Evolutionary conservation across 208 protist species (phyloP).

Genomic region (Leishmania lainsoni): DNA sequence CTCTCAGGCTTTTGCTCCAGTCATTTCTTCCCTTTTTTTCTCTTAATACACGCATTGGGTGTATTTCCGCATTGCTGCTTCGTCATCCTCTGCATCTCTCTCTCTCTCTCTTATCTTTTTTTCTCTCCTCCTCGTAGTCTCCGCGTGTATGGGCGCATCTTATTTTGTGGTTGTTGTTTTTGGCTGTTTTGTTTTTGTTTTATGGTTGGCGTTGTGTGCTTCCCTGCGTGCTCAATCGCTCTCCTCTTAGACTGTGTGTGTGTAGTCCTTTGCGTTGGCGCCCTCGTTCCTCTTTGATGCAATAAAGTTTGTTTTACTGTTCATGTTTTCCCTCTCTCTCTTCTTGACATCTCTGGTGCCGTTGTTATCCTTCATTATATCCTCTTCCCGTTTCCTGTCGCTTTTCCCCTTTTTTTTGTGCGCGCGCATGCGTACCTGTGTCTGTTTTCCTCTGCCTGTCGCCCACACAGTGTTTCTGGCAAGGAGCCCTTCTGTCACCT

Average conservation of each 20-base stretch:
- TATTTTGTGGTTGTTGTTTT: background rate
- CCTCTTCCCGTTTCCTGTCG: background rate
- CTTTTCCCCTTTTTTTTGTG: background rate
- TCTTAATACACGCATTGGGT: background rate
- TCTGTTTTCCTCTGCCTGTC: background rate
- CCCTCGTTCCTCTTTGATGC: background rate
- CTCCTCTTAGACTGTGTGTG: background rate
- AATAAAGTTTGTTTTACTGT: background rate
- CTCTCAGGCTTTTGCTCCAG: background rate
- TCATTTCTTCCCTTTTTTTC: slow-evolving; percentile 7
- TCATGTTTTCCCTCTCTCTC: background rate
- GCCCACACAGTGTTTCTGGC: background rate
- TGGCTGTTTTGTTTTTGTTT: background rate
- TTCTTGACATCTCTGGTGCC: no score
- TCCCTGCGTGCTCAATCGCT: background rate
- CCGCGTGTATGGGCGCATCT: background rate
- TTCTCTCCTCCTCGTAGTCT: background rate
- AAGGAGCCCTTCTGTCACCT: background rate
- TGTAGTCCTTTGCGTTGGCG: background rate
- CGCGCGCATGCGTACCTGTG: background rate
- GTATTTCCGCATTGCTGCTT: slow-evolving; percentile 5
- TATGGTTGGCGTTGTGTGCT: background rate
- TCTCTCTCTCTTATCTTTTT: no score
- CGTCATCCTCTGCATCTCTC: background rate
- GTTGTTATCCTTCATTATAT: background rate